Conservation (phyloP, 495 filamentous ascomycete species). For the Penicillium cinerascens region DNA sequence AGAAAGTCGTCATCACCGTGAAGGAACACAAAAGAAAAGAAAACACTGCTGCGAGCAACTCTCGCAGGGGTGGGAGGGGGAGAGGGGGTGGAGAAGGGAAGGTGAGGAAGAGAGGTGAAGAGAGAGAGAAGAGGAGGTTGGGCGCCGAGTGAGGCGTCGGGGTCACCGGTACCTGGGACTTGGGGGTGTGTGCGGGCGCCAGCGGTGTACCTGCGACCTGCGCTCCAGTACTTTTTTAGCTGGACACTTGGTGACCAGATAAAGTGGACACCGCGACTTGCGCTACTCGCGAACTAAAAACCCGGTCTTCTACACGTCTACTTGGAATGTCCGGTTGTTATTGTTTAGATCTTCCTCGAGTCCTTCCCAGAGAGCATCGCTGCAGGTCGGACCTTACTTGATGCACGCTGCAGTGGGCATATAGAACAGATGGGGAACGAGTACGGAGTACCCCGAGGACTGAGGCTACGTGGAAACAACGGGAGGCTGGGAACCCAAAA, state of each 20-base stretch:
- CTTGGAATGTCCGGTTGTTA: not conserved
- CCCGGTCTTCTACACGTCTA: not conserved
- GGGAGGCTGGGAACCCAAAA: not conserved
- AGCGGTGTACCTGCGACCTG: conserved; percentile 3
- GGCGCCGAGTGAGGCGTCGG: conserved; percentile 1
- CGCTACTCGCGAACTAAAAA: conserved; percentile 18
- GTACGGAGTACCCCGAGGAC: not conserved
- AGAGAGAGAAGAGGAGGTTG: conserved; percentile 13
- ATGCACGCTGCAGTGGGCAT: conserved; percentile 16
- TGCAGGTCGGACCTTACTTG: conserved; percentile 25
- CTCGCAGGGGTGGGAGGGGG: conserved; percentile 11
- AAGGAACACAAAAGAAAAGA: conserved; percentile 24
- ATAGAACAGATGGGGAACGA: not conserved
- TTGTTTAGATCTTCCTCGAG: conserved; percentile 28
- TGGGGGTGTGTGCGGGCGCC: not conserved
- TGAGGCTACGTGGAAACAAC: not conserved
- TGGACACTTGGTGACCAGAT: conserved; percentile 9
- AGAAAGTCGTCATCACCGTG: conserved; percentile 23
- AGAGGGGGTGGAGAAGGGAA: conserved; percentile 10
- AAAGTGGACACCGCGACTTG: conserved; percentile 7
- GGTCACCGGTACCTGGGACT: not conserved
- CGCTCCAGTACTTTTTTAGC: conserved; percentile 8
- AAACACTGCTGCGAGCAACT: conserved; percentile 11
- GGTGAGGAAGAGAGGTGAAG: conserved; percentile 7
- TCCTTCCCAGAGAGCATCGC: conserved; percentile 13